Evolutionary conservation across 345 rosid species (phyloP), one percentile per base, ranked within the genome.

Genomic region (Draba incana): DNA sequence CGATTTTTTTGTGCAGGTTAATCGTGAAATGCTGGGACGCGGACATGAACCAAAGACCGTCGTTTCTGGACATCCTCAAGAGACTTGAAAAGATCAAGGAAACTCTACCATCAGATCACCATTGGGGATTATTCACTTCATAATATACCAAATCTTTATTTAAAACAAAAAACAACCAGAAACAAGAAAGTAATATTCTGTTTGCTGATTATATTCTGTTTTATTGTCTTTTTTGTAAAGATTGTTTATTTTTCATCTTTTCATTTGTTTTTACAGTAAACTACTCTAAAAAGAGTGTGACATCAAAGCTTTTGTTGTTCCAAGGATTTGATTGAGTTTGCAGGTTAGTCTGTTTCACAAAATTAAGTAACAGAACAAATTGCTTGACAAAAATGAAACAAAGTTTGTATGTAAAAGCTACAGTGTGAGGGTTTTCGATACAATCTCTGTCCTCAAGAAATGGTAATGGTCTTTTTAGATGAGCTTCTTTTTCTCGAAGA

Each of bases 61-160:
- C 97, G 15, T 94, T 94, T 84, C 72, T 94, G 81, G 99, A 94
- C 28, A 90, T 94, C 43, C 92, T 94, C 68, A 90, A 90, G 87
- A 85, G 71, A 75, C 95, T 94, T 24, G 96, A 94, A 71, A 90
- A 86, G 88, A 85, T 94, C 47, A 88, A 87, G 84, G 95, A 90
- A 74, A 75, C 9, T 60, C 52, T 79, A 31, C 88, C 85, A 47
- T 0, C 84, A 14, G 99, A 88, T 81, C 90, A 89, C 78, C 87
- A 75, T 75, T 94, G 99, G 97, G 81, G 71, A 75, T 66, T 90
- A 81, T 91, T 94, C 85, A 92, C 74, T 53, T 16, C 91, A 7
- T 88, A 78, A 79, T 15, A 4, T 50, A 28, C 48, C 51, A 53
- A 35, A 24, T 14, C 42, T 12, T 25, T 11, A 25, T 66, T 50